Evolutionary conservation across 768 basidiomycete species (phyloP).

Genomic region (Hydnomerulius pinastri): DNA sequence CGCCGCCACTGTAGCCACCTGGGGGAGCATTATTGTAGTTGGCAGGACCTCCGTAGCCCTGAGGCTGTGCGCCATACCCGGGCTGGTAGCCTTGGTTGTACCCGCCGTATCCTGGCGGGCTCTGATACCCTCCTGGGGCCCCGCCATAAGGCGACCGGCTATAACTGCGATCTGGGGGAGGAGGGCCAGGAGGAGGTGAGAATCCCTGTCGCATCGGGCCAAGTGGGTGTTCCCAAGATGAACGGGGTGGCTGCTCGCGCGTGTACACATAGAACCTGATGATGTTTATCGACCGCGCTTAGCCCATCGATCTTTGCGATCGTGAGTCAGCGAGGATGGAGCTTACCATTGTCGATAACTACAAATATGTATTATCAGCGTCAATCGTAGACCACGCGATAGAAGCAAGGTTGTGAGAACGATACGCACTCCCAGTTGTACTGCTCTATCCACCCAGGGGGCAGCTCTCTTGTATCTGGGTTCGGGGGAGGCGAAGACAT

Average conservation of each 20-base stretch:
- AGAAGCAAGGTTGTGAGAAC: constrained; percentile 17
- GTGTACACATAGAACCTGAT: constrained; percentile 81
- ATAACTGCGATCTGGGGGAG: constrained; percentile 41
- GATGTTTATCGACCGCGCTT: neutral
- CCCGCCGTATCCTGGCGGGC: constrained; percentile 21
- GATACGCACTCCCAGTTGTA: constrained; percentile 64
- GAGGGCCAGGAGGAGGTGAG: constrained; percentile 43
- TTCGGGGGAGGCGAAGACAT: constrained; percentile 49
- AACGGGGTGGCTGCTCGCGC: constrained; percentile 56
- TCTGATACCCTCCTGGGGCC: constrained; percentile 24
- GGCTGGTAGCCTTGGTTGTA: constrained; percentile 25
- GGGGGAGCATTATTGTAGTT: constrained; percentile 14
- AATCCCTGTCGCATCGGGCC: constrained; percentile 42
- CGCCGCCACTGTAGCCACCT: constrained; percentile 17
- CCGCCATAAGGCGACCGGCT: constrained; percentile 32
- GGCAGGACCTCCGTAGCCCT: constrained; percentile 16
- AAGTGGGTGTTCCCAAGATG: constrained; percentile 73
- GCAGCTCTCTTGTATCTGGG: constrained; percentile 63
- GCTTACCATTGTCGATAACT: constrained; percentile 72
- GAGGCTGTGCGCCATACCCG: constrained; percentile 25
- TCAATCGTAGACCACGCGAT: constrained; percentile 18
- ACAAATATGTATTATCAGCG: constrained; percentile 27
- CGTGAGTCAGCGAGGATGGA: constrained; percentile 13
- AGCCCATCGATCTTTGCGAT: neutral
- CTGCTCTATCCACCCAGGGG: constrained; percentile 68